Evolutionary conservation across 1,284 basidiomycete genomes (phyloP), one percentile per base, ranked within the genome.

Genomic region (Anthracocystis setariae): DNA sequence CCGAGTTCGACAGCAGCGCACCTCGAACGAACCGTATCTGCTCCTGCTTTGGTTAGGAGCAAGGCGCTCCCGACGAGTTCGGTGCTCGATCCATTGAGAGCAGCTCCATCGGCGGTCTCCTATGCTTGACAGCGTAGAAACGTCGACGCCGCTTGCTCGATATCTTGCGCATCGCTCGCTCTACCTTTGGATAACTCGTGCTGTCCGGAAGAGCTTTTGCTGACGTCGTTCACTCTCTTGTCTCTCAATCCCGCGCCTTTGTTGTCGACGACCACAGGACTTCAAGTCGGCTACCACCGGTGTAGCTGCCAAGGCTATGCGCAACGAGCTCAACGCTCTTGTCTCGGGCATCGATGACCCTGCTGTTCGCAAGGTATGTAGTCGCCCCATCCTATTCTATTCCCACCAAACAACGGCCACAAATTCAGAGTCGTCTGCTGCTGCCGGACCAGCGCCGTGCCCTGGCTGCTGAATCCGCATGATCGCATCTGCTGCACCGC

Each of bases 201-300:
- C 15, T 37, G n/a, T 17, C 13, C 17, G 5, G 5, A 17, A n/a
- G 42, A 25, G 17, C 23, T 12, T 44, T 17, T 24, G 21, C 49
- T 49, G 49, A 52, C 46, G 9, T 32, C 10, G 8, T 21, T 46
- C 15, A 10, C 18, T 42, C 5, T 21, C n/a, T n/a, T n/a, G 18
- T 25, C 18, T 24, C 18, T 17, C 45, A 4, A 33, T 7, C 20
- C 48, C 17, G 38, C 29, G 15, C 20, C 29, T n/a, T n/a, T n/a
- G n/a, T n/a, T n/a, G n/a, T 46, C 24, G 42, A 17, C 51, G 12
- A 5, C 21, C 38, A 54, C 49, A 85, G 84, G 85, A 96, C 87
- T 96, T 96, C 89, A 95, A 96, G 88, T 95, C 93, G 39, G 95
- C 95, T 74, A 96, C 94, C 58, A 98, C 95, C 46, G 95, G 95